phyloP scores from a whole-genome alignment of 2,329 filamentous ascomycete species.

The Alternaria arbusti region DNA sequence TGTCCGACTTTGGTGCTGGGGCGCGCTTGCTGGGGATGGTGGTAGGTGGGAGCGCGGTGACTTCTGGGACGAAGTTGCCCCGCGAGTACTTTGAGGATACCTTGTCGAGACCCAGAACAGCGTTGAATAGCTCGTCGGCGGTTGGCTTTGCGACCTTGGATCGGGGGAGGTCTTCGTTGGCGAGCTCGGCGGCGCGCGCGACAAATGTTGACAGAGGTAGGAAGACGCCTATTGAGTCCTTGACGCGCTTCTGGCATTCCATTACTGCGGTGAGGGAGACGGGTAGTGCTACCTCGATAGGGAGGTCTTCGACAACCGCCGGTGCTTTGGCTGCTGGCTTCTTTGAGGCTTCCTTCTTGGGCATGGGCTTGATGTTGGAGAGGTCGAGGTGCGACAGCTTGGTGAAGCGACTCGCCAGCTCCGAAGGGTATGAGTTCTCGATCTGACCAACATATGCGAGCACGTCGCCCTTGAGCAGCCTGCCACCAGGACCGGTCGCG shows the following conservation, averaged over 20 bases:
- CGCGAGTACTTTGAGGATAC: constrained; percentile 55
- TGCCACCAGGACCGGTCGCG: constrained; percentile 84
- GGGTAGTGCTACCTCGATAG: constrained; percentile 70
- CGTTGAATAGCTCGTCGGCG: constrained; percentile 85
- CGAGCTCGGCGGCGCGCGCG: constrained; percentile 80
- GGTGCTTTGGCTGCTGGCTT: constrained; percentile 52
- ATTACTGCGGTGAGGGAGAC: constrained; percentile 81
- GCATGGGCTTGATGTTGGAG: constrained; percentile 87
- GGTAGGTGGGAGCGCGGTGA: constrained; percentile 57
- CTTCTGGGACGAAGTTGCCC: constrained; percentile 75
- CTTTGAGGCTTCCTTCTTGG: constrained; percentile 54
- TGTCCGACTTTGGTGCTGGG: constrained; percentile 64
- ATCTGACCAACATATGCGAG: constrained; percentile 87
- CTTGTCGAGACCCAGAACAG: constrained; percentile 75
- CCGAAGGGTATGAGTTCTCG: constrained; percentile 71
- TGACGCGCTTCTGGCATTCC: constrained; percentile 80
- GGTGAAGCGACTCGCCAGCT: constrained; percentile 73
- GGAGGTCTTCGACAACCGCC: constrained; percentile 53
- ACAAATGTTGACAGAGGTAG: constrained; percentile 88
- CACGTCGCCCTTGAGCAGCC: constrained; percentile 93
- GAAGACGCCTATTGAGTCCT: constrained; percentile 77
- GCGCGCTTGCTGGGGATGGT: constrained; percentile 38
- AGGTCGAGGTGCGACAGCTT: constrained; percentile 87
- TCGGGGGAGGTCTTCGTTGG: constrained; percentile 83
- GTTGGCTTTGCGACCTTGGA: constrained; percentile 70